Conservation (phyloP, 768 basidiomycete genomes). For the Pleurotus tuber-regium region DNA sequence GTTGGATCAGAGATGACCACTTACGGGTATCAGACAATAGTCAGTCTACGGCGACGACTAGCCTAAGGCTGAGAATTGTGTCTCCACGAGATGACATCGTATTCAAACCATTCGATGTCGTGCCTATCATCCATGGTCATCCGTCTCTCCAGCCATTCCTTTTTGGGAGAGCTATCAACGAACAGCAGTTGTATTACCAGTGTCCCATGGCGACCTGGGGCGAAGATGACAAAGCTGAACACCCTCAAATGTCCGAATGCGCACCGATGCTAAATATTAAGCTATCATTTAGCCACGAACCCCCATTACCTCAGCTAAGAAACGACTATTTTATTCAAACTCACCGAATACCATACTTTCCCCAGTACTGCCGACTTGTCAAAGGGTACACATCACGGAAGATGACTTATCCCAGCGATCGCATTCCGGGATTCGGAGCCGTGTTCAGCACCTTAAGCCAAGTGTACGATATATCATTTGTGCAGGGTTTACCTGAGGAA, state of each 20-base stretch:
- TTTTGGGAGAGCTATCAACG: not conserved
- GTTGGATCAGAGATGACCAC: not conserved
- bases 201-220: not conserved
- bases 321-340: not conserved
- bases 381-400: not conserved
- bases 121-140: not conserved
- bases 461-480: slow-evolving; percentile 1
- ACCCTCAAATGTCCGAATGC: not conserved
- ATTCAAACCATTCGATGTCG: slow-evolving; percentile 1
- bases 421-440: slow-evolving; percentile 1
- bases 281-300: not conserved
- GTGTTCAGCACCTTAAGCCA: not conserved
- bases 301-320: not conserved
- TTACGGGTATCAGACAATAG: not conserved
- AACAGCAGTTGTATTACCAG: not conserved
- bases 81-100: not conserved
- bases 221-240: slow-evolving; percentile 1
- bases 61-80: not conserved
- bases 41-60: not conserved
- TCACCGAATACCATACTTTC: not conserved
- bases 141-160: not conserved
- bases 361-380: not conserved
- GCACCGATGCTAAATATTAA: not conserved
- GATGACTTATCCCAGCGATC: not conserved
- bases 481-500: not conserved